Base-by-base conservation (phyloP, 345 rosid genomes). In the Linum lewisii region DNA sequence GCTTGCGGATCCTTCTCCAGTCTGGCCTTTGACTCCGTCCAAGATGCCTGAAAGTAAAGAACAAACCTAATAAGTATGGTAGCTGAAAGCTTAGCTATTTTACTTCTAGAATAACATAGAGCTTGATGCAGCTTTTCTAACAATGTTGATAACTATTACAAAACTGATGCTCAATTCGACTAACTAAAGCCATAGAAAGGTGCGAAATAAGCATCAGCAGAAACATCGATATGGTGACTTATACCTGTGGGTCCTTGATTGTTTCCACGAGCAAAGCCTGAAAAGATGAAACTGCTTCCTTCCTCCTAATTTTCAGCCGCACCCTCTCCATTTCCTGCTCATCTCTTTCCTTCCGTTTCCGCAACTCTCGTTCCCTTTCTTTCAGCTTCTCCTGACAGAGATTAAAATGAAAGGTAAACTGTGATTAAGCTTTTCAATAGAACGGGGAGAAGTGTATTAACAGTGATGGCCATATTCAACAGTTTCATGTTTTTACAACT, bases 251-350 rank as follows among this genome's bases (percentile, higher is more conserved):
- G 69, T 89, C 97, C 80, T 87, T 89, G 50, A 93, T 85, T 54
- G 78, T 83, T 77, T 93, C 99, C 75, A 93, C 90, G 66, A 93
- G 87, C 79, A 93, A 80, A 64, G 94, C 94, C 81, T 93, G 95
- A 70, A 85, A 89, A 66, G 97, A 89, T 51, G 86, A 57, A 58
- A 83, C 75, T n/a, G 94, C 94, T 63, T 89, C 97, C 71, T 89
- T 93, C 76, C 94, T 79, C 61, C 95, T 80, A 69, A 93, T 75
- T 82, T 93, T 93, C 44, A 71, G 62, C 21, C 89, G 83, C 65
- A 93, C 95, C 79, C 96, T 85, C 67, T 85, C 95, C 92, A 87
- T 84, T 79, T 89, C 97, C 75, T 82, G 92, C 69, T 86, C 95
- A 69, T 89, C 99, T 71, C 97, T 77, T 77, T 87, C 99, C 69